Base-by-base conservation (phyloP, 345 rosid species). In the Rhodomyrtus tomentosa region DNA sequence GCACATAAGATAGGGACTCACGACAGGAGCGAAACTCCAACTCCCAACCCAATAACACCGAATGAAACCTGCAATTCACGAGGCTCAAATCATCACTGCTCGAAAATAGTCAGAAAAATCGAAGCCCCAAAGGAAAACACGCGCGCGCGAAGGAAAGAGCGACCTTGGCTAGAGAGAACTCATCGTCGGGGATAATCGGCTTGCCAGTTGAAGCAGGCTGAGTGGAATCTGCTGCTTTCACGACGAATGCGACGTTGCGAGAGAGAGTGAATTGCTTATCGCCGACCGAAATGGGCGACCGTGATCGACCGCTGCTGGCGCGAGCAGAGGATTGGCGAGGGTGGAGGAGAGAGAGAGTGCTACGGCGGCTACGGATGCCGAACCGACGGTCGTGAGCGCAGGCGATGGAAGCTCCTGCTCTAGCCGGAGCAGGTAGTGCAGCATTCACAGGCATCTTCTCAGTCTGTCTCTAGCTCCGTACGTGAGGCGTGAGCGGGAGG, bases 21-120 rank as follows among this genome's bases (percentile, higher is more conserved):
- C 98, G 96, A 92, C 32, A 94, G 92, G 5, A 95, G 96, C 6
- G 98, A 93, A 87, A 96, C 36, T 8, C 98, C 98, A 52, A 93
- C 87, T 84, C 98, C 90, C 73, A 96, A 88, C 76, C 98, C 99
- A 87, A 96, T 89, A 50, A 94, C 96, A 86, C 99, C 99, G 89
- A 96, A 96, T 8, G 99, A 95, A 38, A 95, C 91, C 99, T 96
- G 93, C 91, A 89, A 87, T 21, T 38, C n/a, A 9, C 55, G 18
- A 49, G 45, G 25, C 52, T 53, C 76, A 32, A 24, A 38, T 53
- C 58, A 20, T 5, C 32, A 2, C 42, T n/a, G 7, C 7, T 25
- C 18, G 22, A 12, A 48, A 68, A 52, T 1, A 52, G 52, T 42
- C 38, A n/a, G n/a, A 48, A 48, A 48, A 42, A 54, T 79, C 45